phyloP scores from a whole-genome alignment of 257 asterid species.

The Petunia secreta region DNA sequence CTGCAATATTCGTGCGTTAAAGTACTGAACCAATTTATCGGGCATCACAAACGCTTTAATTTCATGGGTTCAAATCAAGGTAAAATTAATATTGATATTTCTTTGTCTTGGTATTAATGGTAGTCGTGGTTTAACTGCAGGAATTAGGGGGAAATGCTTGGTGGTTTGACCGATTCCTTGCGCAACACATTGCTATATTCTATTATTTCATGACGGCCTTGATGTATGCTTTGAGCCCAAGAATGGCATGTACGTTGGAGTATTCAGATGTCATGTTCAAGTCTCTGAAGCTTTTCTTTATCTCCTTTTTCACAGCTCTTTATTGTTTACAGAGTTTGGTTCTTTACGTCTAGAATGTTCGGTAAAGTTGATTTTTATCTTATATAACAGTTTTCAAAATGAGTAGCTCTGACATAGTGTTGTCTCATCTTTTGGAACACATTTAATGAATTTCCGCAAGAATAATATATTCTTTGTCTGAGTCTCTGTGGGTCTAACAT shows the following conservation, averaged over 20 bases:
- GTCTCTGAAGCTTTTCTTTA: not conserved
- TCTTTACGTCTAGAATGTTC: not conserved
- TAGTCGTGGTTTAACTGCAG: constrained; percentile 49
- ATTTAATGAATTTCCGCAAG: not conserved
- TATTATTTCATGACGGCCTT: constrained; percentile 87
- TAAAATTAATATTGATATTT: constrained; percentile 14
- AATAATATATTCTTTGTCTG: not conserved
- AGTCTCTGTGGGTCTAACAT: not conserved
- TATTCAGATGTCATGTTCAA: constrained; percentile 16
- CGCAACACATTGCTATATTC: constrained; percentile 77
- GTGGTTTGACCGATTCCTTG: constrained; percentile 97
- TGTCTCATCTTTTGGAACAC: not conserved
- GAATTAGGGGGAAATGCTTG: constrained; percentile 97
- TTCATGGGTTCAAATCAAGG: not conserved
- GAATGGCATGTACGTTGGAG: constrained; percentile 93
- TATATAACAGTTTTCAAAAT: not conserved
- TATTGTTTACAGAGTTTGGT: not conserved
- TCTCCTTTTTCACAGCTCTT: constrained; percentile 5
- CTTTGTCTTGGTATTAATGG: constrained; percentile 29
- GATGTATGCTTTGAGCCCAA: constrained; percentile 94
- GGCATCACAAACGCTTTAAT: not conserved
- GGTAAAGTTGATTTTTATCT: not conserved
- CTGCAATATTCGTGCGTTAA: not conserved
- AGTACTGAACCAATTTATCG: not conserved
- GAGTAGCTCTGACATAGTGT: not conserved